Evolutionary conservation across 2,329 filamentous ascomycete species (phyloP), one percentile per base, ranked within the genome.

Genomic region (Triangularia verruculosa): DNA sequence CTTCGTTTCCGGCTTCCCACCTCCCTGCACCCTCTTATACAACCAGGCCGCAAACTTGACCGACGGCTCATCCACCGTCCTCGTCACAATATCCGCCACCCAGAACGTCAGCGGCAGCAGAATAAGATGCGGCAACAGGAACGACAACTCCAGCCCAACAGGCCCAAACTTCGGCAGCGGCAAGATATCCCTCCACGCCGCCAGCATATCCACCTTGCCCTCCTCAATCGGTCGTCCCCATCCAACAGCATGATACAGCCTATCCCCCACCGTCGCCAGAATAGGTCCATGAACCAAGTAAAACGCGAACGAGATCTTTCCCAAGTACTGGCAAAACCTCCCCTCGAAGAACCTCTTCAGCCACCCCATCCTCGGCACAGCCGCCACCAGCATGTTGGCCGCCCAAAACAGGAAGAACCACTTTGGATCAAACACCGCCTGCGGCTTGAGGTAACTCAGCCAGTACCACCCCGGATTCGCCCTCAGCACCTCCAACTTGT

Each of bases 351-450:
- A 85, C 2, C 74, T 66, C 73, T 82, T 83, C 15, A 89, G 77
- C 80, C 80, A 83, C 4, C 74, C 69, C n/a, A 90, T 79, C n/a
- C 83, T 83, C 6, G 84, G 83, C 2, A 85, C 76, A 0, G 82
- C 79, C 1, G 82, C 77, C 0, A 91, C 81, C 0, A 88, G 72
- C 59, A 87, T 79, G 24, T 79, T 76, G 1, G 87, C 80, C 0
- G 86, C 86, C 77, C 81, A 85, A 71, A 87, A 87, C 2, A 89
- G 79, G 71, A 82, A 89, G 74, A 89, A 89, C 86, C 86, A 89
- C 73, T 89, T 89, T 71, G 80, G 82, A 71, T 89, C 85, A 68
- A 80, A 88, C 11, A 87, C 83, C 1, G 87, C 87, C 70, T 89
- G 86, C 0, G 87, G 86, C 64, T 88, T 89, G 62, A 90, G 76